phyloP scores from a whole-genome alignment of 306 rosid genomes.

The Argentina anserina region DNA sequence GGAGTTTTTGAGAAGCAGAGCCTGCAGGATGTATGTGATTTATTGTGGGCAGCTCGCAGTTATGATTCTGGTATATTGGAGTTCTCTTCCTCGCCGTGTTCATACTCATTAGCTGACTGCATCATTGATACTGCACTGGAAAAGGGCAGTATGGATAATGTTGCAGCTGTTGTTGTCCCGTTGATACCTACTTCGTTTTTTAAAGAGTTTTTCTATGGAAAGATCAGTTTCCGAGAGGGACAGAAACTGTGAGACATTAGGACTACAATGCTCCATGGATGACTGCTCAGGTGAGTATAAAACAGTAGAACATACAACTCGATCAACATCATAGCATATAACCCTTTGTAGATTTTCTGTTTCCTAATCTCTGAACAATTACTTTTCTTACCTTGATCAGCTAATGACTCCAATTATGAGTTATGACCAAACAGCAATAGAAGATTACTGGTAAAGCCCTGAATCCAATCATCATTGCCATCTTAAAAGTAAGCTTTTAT shows the following conservation, averaged over 20 bases:
- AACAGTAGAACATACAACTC: not conserved
- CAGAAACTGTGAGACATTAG: conserved; percentile 29
- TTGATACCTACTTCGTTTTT: conserved; percentile 43
- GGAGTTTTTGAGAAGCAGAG: conserved; percentile 88
- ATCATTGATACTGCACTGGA: conserved; percentile 57
- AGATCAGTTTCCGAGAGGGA: conserved; percentile 42
- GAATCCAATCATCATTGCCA: not conserved
- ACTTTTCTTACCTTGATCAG: conserved; percentile 39
- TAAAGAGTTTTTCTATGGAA: conserved; percentile 26
- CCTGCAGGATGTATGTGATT: conserved; percentile 84
- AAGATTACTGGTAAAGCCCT: conserved; percentile 26
- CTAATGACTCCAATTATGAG: conserved; percentile 26
- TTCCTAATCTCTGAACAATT: not conserved
- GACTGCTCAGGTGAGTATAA: conserved; percentile 45
- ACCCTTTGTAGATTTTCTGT: conserved; percentile 1
- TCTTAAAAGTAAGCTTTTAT: not conserved
- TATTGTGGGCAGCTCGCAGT: conserved; percentile 66
- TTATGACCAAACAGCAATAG: conserved; percentile 43
- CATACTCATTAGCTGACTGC: conserved; percentile 75
- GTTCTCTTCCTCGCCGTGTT: conserved; percentile 46
- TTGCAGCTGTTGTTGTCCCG: conserved; percentile 87
- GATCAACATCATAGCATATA: not conserved
- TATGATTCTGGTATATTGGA: conserved; percentile 34
- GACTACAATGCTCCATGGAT: conserved; percentile 36
- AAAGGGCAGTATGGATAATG: conserved; percentile 85